Base-by-base conservation (phyloP, 306 rosid genomes). In the Echinosophora koreensis region DNA sequence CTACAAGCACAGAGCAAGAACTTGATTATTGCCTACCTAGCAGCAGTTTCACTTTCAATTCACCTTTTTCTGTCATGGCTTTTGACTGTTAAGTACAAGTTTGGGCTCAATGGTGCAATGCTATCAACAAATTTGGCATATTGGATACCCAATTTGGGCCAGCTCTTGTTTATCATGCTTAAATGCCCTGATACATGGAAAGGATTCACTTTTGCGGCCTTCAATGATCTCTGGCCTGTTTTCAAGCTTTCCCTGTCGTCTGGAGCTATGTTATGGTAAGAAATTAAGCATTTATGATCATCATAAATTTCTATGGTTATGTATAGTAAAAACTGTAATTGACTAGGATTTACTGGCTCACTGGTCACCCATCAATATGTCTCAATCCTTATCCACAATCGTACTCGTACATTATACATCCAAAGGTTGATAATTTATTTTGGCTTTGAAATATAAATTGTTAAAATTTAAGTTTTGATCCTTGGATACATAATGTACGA, bases 1-100 rank as follows among this genome's bases (percentile, higher is more conserved):
- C 71, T 88, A 52, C 92, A 88, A 86, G 73, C 87, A 62, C 92
- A 84, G 42, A 86, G 88, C 78, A 88, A 84, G 80, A 88, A 88
- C 77, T 37, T 51, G 65, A 73, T 88, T 15, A 80, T 88, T 37
- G 72, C 85, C 8, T 88, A 81, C 63, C 64, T 88, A 14, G 80
- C 87, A n/a, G 89, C 87, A 44, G 0, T 65, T 44, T 37, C 89
- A 14, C 1, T 79, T 27, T 30, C 12, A 6, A 22, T 86, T 79
- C 92, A 88, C 47, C 6, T 88, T 22, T 34, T 81, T 0, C 55
- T 88, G 28, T 86, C 84, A 3, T 88, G 92, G 88, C 85, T 88
- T 79, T 81, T 84, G 55, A 77, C 76, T 59, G 62, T 81, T 30
- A 81, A 82, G 63, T 79, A 10, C 18, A 66, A 81, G 44, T 41